phyloP scores from a whole-genome alignment of 345 rosid genomes.

The Eucalyptus marginata region DNA sequence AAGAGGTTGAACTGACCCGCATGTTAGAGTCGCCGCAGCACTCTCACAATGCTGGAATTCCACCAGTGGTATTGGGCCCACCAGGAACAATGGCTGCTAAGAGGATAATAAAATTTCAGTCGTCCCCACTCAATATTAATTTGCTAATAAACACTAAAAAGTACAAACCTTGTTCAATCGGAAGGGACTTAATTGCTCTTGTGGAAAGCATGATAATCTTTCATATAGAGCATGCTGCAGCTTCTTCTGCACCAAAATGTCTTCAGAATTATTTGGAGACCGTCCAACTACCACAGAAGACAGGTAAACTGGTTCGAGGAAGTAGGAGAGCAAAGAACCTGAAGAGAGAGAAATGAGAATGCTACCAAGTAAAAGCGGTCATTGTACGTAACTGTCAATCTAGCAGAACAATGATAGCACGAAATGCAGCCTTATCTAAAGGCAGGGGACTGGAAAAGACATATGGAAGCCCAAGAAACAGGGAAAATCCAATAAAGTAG shows the following conservation, averaged over 20 bases:
- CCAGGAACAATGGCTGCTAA: conserved; percentile 60
- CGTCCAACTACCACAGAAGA: conserved; percentile 69
- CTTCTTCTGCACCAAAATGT: conserved; percentile 28
- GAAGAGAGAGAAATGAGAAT: conserved; percentile 9
- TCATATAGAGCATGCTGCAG: conserved; percentile 42
- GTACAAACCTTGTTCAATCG: conserved; percentile 45
- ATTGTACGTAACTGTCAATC: background rate
- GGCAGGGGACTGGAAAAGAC: background rate
- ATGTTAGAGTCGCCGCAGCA: conserved; percentile 71
- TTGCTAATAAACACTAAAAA: background rate
- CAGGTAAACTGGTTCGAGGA: conserved; percentile 61
- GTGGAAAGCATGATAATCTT: conserved; percentile 31
- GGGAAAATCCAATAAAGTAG: background rate
- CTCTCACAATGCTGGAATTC: conserved; percentile 87
- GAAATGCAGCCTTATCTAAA: background rate
- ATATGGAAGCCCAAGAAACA: background rate
- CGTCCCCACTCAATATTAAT: background rate
- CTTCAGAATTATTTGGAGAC: conserved; percentile 24
- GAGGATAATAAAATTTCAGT: conserved; percentile 2
- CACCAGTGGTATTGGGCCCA: conserved; percentile 50
- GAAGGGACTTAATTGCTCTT: conserved; percentile 31
- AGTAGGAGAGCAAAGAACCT: conserved; percentile 73
- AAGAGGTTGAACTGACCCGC: conserved; percentile 45
- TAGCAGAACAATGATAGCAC: background rate
- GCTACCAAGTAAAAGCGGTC: background rate